Conservation (phyloP, 768 basidiomycete species). For the Pleurotus citrinopileatus region DNA sequence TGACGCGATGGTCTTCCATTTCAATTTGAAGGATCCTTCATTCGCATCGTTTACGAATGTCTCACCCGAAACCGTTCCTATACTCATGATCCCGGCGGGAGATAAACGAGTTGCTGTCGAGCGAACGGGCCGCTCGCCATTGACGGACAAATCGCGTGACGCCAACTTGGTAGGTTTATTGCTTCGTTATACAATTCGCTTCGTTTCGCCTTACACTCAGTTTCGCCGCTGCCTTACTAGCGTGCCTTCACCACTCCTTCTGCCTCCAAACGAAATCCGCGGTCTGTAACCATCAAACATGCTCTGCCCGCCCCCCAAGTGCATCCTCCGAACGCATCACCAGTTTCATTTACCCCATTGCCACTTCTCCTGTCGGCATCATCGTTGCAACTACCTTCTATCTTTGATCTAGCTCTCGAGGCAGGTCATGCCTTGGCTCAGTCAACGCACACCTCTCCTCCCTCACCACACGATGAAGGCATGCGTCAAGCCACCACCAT, state of each 20-base stretch:
- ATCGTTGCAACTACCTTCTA: conserved; percentile 35
- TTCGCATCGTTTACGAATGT: conserved; percentile 24
- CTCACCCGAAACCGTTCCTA: conserved; percentile 14
- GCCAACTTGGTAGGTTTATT: no score
- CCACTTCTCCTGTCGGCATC: conserved; percentile 34
- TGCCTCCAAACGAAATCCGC: conserved; percentile 1
- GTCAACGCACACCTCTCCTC: not conserved
- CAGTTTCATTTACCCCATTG: conserved; percentile 19
- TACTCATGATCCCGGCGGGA: conserved; percentile 14
- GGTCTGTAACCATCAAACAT: not conserved
- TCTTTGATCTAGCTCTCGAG: conserved; percentile 22
- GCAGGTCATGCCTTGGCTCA: not conserved
- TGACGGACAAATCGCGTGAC: conserved; percentile 27
- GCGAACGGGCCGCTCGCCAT: conserved; percentile 22
- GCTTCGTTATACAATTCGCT: conserved; percentile 24
- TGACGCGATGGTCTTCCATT: conserved; percentile 35
- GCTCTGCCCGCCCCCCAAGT: not conserved
- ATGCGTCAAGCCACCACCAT: no score
- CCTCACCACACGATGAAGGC: conserved; percentile 8
- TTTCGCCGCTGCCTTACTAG: not conserved
- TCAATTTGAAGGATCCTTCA: conserved; percentile 19
- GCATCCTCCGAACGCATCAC: not conserved
- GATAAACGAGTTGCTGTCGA: not conserved
- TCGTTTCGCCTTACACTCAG: not conserved
- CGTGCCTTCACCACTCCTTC: not conserved